Percentiles rank a stretch among this genome's conserved stretches.
These are phyloP conservation scores for Skeletonema marinoi DNA, from an alignment of 108 stramenopile genomes.

Conservation along the genomic window DNA sequence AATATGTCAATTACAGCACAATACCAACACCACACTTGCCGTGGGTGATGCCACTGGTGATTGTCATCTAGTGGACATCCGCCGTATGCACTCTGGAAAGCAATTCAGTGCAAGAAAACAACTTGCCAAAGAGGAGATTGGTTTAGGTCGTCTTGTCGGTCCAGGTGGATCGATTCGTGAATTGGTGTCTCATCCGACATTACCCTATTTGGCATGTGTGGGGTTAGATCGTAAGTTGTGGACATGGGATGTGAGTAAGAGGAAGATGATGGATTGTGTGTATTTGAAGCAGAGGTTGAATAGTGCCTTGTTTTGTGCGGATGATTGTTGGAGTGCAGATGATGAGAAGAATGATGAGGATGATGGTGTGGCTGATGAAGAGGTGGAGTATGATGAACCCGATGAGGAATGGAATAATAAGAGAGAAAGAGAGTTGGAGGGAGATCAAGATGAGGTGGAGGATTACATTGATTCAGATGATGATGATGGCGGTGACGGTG, in stretches of 20 bases:
- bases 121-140: conserved; percentile 25
- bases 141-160: conserved; percentile 66
- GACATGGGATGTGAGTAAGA: conserved; percentile 63
- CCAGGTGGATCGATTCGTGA: conserved; percentile 78
- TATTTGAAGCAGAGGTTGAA: conserved; percentile 88
- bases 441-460: conserved; percentile 30
- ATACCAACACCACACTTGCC: conserved; percentile 35
- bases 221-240: conserved; percentile 86
- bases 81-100: conserved; percentile 46
- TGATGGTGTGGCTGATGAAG: conserved; percentile 41
- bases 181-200: conserved; percentile 61
- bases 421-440: conserved; percentile 27
- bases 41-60: conserved; percentile 75
- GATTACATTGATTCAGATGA: conserved; percentile 45
- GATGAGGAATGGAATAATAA: conserved; percentile 22
- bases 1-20: conserved; percentile 55
- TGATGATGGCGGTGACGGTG: conserved; percentile 24
- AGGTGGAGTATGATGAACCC: conserved; percentile 59
- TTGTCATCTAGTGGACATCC: conserved; percentile 62
- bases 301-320: conserved; percentile 72
- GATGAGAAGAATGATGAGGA: conserved; percentile 7
- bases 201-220: conserved; percentile 70
- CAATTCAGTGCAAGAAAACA: conserved; percentile 14
- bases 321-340: conserved; percentile 28
- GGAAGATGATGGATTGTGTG: conserved; percentile 69